Evolutionary conservation across 2,329 filamentous ascomycete genomes (phyloP).

Genomic region (Grosmannia huntii): DNA sequence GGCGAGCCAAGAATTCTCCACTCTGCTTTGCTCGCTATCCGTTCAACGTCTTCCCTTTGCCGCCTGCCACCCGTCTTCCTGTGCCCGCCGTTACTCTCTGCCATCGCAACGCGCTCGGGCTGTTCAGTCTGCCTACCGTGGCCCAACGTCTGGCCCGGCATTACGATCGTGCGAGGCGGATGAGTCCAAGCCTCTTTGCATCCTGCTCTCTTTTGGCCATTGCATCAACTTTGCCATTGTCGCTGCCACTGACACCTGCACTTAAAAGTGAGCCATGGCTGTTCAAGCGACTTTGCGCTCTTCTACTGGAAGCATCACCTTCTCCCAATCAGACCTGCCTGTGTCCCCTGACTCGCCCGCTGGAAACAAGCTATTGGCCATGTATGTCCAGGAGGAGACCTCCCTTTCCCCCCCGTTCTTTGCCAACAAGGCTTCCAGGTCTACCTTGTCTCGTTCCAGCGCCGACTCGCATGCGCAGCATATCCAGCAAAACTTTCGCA

Average conservation of each 20-base stretch:
- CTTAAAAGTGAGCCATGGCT: constrained; percentile 29
- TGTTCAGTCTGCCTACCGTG: not conserved
- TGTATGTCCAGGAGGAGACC: constrained; percentile 27
- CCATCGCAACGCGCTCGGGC: not conserved
- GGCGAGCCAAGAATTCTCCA: not conserved
- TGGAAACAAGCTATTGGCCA: constrained; percentile 26
- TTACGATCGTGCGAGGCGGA: not conserved
- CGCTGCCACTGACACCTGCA: not conserved
- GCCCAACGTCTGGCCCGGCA: not conserved
- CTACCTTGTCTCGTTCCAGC: constrained; percentile 21
- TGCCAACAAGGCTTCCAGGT: constrained; percentile 15
- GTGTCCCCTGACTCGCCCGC: not conserved
- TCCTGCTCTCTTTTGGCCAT: not conserved
- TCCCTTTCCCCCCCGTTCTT: not conserved
- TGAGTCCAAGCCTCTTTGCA: not conserved
- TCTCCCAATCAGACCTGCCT: constrained; percentile 25
- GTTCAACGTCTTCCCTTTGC: not conserved
- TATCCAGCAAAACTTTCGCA: constrained; percentile 32
- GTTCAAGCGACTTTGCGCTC: constrained; percentile 50
- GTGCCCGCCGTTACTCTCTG: not conserved
- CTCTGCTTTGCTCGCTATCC: not conserved
- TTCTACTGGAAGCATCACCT: constrained; percentile 45
- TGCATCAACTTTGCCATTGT: not conserved
- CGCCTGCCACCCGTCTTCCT: not conserved
- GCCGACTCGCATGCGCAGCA: constrained; percentile 37